These are phyloP conservation scores for Coriaria nepalensis DNA, from an alignment of 306 rosid species.

Conservation along the genomic window DNA sequence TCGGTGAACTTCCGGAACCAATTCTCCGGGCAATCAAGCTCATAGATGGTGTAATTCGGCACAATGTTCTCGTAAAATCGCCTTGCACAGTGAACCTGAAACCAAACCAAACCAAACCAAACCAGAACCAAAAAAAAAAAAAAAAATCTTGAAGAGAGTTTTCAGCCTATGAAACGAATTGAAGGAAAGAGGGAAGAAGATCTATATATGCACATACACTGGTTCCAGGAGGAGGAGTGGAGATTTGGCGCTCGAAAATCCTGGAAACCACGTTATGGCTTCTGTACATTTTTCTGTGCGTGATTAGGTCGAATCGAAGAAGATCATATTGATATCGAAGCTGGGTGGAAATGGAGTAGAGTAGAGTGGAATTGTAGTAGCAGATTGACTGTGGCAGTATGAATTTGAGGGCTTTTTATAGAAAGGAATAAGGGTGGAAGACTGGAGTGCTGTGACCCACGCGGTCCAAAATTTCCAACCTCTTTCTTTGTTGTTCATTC, in stretches of 20 bases:
- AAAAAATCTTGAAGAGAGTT: slow-evolving; percentile 1
- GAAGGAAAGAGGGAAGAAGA: slow-evolving; percentile 9
- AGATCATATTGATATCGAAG: background rate
- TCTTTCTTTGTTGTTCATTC: too few relatives aligned
- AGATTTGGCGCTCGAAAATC: slow-evolving; percentile 79
- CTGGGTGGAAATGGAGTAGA: background rate
- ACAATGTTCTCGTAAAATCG: slow-evolving; percentile 88
- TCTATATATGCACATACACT: slow-evolving; percentile 29
- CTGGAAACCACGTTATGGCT: slow-evolving; percentile 71
- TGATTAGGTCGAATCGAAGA: background rate
- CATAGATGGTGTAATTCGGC: slow-evolving; percentile 67
- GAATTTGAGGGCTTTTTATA: too few relatives aligned
- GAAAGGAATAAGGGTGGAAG: too few relatives aligned
- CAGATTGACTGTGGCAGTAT: too few relatives aligned
- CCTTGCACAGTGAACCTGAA: slow-evolving; percentile 78
- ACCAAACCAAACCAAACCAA: slow-evolving; percentile 10
- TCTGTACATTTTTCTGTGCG: slow-evolving; percentile 38
- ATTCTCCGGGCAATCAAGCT: slow-evolving; percentile 85
- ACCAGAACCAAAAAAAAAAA: background rate
- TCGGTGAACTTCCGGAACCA: slow-evolving; percentile 86
- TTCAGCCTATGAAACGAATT: background rate
- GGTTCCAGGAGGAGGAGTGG: slow-evolving; percentile 75
- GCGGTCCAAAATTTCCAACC: too few relatives aligned
- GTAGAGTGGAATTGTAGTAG: background rate
- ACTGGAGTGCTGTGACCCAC: too few relatives aligned